Base-by-base conservation (phyloP, 176 grass and related monocot genomes). In the Cymbopogon citratus region DNA sequence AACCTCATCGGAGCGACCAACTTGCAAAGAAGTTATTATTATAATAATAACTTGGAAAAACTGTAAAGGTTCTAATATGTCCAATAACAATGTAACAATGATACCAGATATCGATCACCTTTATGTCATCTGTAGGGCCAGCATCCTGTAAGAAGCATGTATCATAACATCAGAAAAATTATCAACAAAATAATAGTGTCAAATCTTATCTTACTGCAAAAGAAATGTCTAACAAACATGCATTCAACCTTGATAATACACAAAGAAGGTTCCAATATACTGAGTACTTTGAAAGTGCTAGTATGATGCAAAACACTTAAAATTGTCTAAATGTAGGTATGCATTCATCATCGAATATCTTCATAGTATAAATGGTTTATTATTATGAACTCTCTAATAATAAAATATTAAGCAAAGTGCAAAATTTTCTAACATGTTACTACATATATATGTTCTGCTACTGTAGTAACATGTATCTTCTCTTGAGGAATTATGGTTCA, bases 91-190 rank as follows among this genome's bases (percentile, higher is more conserved):
- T 9, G 35, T 27, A 56, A 45, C 18, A 24, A 68, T 56, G 48
- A 44, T 33, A 66, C 11, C 14, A 74, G 59, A 12, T 61, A 67
- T 49, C 0, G 38, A 81, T 52, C 64, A 89, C 87, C 77, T 89
- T 73, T 77, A 89, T 81, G 54, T 75, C 27, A 71, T 57, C 16
- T 71, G 71, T 8, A 65, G 77, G 82, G 63, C 14, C 34, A 45
- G 56, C 63, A 76, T 26, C 87, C 87, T 89, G 82, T 76, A 35
- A 81, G 24, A 63, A 76, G 52, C 2, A 71, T 7, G 76, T 24
- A 49, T 65, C 31, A 63, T 24, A 25, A 34, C 7, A 63, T 89
- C 61, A 85, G 41, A 1, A 51, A 80, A 69, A 71, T 31, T 62
- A 67, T 31, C 76, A 70, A 76, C 24, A 80, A 60, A 60, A 75